phyloP scores from a whole-genome alignment of 2,329 filamentous ascomycete species.

The Monascus ruber region DNA sequence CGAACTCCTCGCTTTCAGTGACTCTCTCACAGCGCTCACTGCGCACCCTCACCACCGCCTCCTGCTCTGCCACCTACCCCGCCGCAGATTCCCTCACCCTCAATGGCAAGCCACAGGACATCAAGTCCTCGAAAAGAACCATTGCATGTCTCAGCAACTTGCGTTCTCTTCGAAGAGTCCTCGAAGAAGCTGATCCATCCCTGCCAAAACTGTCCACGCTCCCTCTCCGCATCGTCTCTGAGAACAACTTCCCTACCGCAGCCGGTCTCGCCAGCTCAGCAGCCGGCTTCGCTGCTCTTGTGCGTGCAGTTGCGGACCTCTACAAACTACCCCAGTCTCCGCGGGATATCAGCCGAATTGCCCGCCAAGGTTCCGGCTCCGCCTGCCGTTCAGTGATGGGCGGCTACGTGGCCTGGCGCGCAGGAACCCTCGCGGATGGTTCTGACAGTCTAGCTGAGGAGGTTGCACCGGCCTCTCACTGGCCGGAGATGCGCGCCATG shows the following conservation, averaged over 20 bases:
- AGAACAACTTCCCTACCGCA: constrained; percentile 98
- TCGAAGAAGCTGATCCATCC: constrained; percentile 60
- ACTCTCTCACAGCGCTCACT: constrained; percentile 91
- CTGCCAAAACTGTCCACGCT: constrained; percentile 72
- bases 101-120: constrained; percentile 72
- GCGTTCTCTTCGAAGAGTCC: constrained; percentile 59
- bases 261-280: constrained; percentile 64
- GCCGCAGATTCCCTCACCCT: constrained; percentile 62
- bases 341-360: constrained; percentile 75
- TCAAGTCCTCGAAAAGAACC: constrained; percentile 70
- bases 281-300: constrained; percentile 55
- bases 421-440: constrained; percentile 64
- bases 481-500: constrained; percentile 88
- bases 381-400: constrained; percentile 90
- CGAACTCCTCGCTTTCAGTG: constrained; percentile 94
- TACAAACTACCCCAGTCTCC: constrained; percentile 75
- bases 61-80: constrained; percentile 64
- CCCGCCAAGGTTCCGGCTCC: constrained; percentile 85
- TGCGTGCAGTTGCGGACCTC: constrained; percentile 77
- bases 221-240: constrained; percentile 75
- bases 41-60: constrained; percentile 89
- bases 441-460: constrained; percentile 79
- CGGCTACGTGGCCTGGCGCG: constrained; percentile 91
- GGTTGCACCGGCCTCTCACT: constrained; percentile 78
- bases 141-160: constrained; percentile 88